phyloP scores from a whole-genome alignment of 2,329 filamentous ascomycete genomes.

The Decorospora gaudefroyi region DNA sequence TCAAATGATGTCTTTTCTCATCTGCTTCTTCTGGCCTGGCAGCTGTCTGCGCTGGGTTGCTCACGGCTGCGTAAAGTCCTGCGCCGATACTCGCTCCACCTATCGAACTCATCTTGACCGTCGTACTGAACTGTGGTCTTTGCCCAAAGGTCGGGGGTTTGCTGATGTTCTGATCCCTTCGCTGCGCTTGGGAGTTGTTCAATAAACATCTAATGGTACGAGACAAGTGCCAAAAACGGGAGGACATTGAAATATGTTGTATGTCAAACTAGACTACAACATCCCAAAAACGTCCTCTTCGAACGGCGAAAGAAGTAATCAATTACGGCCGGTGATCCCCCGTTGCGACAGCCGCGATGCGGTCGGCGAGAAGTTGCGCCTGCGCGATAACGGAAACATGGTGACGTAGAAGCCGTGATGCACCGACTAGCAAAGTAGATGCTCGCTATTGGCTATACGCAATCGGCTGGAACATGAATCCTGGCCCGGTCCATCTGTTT shows the following conservation, averaged over 20 bases:
- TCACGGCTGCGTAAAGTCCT: slow-evolving; percentile 50
- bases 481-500: slow-evolving; percentile 14
- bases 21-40: slow-evolving; percentile 53
- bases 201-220: slow-evolving; percentile 5
- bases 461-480: not conserved
- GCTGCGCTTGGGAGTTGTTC: not conserved
- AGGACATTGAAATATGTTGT: slow-evolving; percentile 23
- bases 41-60: slow-evolving; percentile 47
- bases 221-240: slow-evolving; percentile 9
- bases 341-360: slow-evolving; percentile 4
- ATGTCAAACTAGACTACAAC: not conserved
- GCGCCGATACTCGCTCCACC: slow-evolving; percentile 32
- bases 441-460: slow-evolving; percentile 17
- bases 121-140: slow-evolving; percentile 27
- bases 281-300: not conserved
- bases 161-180: not conserved
- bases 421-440: not conserved
- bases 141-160: slow-evolving; percentile 20
- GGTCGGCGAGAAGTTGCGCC: slow-evolving; percentile 3
- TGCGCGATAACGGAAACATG: slow-evolving; percentile 27
- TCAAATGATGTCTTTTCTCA: slow-evolving; percentile 57
- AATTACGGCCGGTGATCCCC: not conserved
- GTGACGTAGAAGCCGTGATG: slow-evolving; percentile 19
- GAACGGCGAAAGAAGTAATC: not conserved
- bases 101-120: slow-evolving; percentile 41